Percentiles rank a stretch among this genome's conserved stretches.
Evolutionary conservation across 805 yeast genomes (phyloP).

Genomic region (Brettanomyces anomalus): DNA sequence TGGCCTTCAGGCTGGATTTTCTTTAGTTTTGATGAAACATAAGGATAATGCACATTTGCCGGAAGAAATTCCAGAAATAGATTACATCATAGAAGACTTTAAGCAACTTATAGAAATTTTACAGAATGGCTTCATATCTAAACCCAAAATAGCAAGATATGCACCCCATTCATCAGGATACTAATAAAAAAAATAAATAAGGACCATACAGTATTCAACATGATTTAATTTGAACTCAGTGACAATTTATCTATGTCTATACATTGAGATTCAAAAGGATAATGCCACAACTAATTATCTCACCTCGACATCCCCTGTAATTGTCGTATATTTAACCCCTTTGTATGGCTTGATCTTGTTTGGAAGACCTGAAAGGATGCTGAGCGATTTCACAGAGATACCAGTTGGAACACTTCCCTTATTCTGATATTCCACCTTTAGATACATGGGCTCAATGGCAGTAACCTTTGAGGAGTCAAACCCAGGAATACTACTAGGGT

Average conservation of each 20-base stretch:
- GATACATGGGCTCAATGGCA: constrained; percentile 30
- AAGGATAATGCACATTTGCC: constrained; percentile 39
- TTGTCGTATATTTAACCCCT: constrained; percentile 79
- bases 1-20: constrained; percentile 55
- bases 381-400: constrained; percentile 54
- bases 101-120: constrained; percentile 29
- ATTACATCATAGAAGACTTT: constrained; percentile 28
- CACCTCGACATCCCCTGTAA: constrained; percentile 39
- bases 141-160: constrained; percentile 5
- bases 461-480: constrained; percentile 6
- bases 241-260: no score
- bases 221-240: no score
- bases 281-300: no score
- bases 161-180: neutral
- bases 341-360: constrained; percentile 70
- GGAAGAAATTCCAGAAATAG: constrained; percentile 27
- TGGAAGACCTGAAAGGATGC: constrained; percentile 46
- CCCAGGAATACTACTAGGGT: neutral
- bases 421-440: constrained; percentile 44
- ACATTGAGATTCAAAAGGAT: no score
- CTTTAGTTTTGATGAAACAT: constrained; percentile 45
- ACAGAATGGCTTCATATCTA: constrained; percentile 25
- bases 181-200: neutral
- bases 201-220: neutral
- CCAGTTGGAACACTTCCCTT: constrained; percentile 75